phyloP scores from a whole-genome alignment of 441 rosid genomes.

The Arabidopsis hybrid region DNA sequence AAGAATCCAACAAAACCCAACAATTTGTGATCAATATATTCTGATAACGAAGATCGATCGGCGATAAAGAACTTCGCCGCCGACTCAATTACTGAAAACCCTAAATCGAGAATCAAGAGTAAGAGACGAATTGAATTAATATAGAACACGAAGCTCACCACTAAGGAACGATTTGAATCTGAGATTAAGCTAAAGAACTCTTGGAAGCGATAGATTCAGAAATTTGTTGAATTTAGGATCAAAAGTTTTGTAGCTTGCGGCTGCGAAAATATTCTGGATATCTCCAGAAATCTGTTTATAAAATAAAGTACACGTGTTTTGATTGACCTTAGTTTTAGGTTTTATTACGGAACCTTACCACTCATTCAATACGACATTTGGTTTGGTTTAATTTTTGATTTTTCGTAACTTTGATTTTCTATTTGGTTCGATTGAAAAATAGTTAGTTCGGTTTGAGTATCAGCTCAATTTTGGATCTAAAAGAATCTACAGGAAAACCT shows the following conservation, averaged over 20 bases:
- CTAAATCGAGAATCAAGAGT: constrained; percentile 13
- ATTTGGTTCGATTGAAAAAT: too few relatives aligned
- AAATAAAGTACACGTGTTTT: not conserved
- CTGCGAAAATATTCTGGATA: constrained; percentile 8
- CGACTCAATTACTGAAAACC: constrained; percentile 8
- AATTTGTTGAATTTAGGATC: constrained; percentile 12
- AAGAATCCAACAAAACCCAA: not conserved
- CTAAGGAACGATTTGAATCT: constrained; percentile 15
- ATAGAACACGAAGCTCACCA: constrained; percentile 24
- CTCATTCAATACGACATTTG: too few relatives aligned
- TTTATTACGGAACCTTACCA: too few relatives aligned
- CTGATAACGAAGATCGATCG: not conserved
- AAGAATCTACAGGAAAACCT: too few relatives aligned
- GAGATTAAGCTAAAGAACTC: constrained; percentile 3
- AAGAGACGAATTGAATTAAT: not conserved
- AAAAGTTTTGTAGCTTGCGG: constrained; percentile 34
- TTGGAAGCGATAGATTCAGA: constrained; percentile 3
- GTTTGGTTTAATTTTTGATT: too few relatives aligned
- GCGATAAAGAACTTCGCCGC: constrained; percentile 5
- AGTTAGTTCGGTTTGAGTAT: too few relatives aligned
- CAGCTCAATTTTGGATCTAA: too few relatives aligned
- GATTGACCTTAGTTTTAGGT: constrained; percentile 4
- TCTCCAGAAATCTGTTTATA: not conserved
- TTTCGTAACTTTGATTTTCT: too few relatives aligned
- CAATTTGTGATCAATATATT: not conserved